Conservation (phyloP, 83 land plant genomes). For the Larix sibirica region DNA sequence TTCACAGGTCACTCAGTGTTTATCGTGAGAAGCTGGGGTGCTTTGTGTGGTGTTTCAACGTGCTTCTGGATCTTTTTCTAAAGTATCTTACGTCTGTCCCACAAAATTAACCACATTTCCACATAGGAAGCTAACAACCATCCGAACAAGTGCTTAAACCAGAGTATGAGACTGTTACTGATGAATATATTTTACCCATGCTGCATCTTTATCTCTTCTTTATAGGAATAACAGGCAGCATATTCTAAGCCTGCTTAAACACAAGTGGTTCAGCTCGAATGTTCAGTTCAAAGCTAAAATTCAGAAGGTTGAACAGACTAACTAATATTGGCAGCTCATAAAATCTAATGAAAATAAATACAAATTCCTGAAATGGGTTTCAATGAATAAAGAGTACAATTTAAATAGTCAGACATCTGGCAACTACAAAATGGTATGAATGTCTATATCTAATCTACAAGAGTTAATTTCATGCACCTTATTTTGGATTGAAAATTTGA, state of each 20-base stretch:
- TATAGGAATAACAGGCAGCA: background rate
- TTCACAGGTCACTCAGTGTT: background rate
- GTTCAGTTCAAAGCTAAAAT: background rate
- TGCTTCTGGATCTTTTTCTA: background rate
- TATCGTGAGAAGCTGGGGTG: background rate
- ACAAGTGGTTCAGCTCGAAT: background rate
- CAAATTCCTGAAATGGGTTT: background rate
- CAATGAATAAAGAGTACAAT: background rate
- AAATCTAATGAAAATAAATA: background rate
- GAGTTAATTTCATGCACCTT: slow-evolving; percentile 45
- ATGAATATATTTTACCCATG: background rate
- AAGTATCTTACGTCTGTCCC: background rate
- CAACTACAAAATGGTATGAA: background rate
- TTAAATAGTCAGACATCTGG: background rate
- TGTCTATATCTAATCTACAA: background rate
- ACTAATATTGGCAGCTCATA: background rate
- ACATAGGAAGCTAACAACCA: background rate
- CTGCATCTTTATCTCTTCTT: no score
- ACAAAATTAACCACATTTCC: background rate
- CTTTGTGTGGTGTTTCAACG: background rate
- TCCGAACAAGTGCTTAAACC: background rate
- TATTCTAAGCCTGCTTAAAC: background rate
- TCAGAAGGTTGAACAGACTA: background rate
- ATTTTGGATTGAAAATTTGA: slow-evolving; percentile 96
- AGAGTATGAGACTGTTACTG: background rate